These are phyloP conservation scores for Raddia guianensis DNA, from an alignment of 176 grass and related monocot genomes.

Conservation along the genomic window DNA sequence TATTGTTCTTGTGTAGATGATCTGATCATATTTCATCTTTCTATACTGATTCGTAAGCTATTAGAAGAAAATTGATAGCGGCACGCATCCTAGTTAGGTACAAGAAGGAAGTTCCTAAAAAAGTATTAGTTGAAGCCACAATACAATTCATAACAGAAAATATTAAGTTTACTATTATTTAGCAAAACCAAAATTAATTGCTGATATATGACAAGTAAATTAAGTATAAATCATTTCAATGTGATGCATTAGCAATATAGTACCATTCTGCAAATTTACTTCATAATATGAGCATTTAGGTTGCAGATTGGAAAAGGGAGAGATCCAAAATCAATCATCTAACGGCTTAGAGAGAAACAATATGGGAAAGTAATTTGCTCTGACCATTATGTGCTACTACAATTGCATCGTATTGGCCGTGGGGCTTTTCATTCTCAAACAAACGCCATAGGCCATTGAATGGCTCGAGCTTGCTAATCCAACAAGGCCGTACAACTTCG, in stretches of 20 bases:
- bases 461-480: constrained; percentile 94
- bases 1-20: not conserved
- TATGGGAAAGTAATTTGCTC: not conserved
- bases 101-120: not conserved
- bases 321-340: not conserved
- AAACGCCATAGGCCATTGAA: constrained; percentile 84
- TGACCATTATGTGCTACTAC: constrained; percentile 95
- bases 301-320: not conserved
- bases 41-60: not conserved
- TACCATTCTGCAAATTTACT: not conserved
- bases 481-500: constrained; percentile 68
- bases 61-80: not conserved
- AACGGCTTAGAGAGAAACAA: constrained; percentile 23
- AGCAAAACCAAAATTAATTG: not conserved
- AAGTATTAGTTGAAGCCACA: not conserved
- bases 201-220: not conserved
- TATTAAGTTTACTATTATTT: not conserved
- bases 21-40: not conserved
- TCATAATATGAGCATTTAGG: not conserved
- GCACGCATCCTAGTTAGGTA: constrained; percentile 13
- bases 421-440: constrained; percentile 77
- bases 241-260: not conserved
- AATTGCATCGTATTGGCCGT: constrained; percentile 80
- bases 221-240: not conserved
- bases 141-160: not conserved